A percentile compares a stretch with the other conserved stretches of the same genome.
Evolutionary conservation across 2,329 filamentous ascomycete species (phyloP).

Genomic region (Cryphonectria naterciae): DNA sequence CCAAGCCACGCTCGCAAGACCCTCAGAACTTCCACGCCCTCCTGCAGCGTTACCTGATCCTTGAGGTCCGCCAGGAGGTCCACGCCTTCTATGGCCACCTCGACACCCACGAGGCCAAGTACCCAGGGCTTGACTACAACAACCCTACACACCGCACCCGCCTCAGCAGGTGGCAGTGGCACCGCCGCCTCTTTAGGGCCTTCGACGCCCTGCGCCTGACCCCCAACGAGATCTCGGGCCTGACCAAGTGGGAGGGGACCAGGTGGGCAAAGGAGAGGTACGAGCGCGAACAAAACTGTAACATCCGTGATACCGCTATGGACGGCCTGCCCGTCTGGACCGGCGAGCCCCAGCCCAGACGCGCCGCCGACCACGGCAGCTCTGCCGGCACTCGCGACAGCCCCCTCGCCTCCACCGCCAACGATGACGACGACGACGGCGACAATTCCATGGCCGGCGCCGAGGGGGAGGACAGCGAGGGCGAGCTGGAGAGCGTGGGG

Average conservation of each 20-base stretch:
- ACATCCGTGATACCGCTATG: constrained; percentile 71
- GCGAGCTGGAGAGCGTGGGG: constrained; percentile 62
- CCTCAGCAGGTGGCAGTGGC: constrained; percentile 77
- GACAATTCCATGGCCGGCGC: constrained; percentile 22
- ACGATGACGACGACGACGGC: not conserved
- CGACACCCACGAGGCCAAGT: constrained; percentile 79
- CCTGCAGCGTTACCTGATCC: constrained; percentile 71
- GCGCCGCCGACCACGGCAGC: constrained; percentile 9
- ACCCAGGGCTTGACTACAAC: constrained; percentile 80
- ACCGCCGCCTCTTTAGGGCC: constrained; percentile 74
- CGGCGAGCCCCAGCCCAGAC: constrained; percentile 18
- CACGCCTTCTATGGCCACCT: constrained; percentile 79
- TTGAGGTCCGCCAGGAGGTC: constrained; percentile 79
- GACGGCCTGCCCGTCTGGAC: constrained; percentile 67
- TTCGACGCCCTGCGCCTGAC: constrained; percentile 74
- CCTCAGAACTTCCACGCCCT: constrained; percentile 73
- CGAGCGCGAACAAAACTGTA: constrained; percentile 73
- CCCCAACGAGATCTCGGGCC: constrained; percentile 66
- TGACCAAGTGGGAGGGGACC: constrained; percentile 84
- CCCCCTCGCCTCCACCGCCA: not conserved
- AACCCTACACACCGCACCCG: constrained; percentile 74
- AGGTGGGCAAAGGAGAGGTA: constrained; percentile 82
- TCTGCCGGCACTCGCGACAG: constrained; percentile 17
- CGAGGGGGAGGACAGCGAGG: constrained; percentile 53
- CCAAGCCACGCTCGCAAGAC: constrained; percentile 67